Base-by-base conservation (phyloP, 768 basidiomycete species). In the Pleurotus tuoliensis region DNA sequence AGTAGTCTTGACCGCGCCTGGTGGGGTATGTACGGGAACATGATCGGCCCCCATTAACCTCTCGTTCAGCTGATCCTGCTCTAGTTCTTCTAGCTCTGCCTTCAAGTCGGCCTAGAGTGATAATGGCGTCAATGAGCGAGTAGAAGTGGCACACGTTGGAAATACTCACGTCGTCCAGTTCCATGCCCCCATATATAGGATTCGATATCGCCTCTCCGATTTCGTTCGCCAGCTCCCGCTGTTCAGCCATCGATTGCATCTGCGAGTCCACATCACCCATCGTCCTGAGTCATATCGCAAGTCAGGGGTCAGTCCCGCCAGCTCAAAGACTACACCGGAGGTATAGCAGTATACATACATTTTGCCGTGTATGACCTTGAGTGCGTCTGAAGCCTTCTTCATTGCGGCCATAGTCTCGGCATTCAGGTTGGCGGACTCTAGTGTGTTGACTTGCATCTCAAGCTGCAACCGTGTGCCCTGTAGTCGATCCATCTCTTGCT, bases 351-450 rank as follows among this genome's bases (percentile, higher is more conserved):
- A 47, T 24, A 86, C 94, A 68, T 60, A 97, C 95, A 97, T 79
- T 66, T 86, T 85, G 45, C 87, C 86, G 63, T 98, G 96, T 54
- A 98, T 97, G 47, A 83, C 80, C 72, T 88, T 88, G 70, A 98
- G 82, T 24, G 90, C 97, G 59, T 88, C 86, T 0, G 94, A 82
- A 38, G 91, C 96, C 71, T 90, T 90, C 88, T 94, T 97, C 92
- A 99, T 97, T 24, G 91, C 94, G 18, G 83, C 78, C 90, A 99
- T 93, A 12, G 94, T 98, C 80, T 98, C 94, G 66, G 90, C 88
- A 70, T 99, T 98, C 71, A 98, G 81, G 76, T 98, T 98, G 44
- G 97, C 97, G 13, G 91, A 92, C 71, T 98, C 97, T 45, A 98
- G 82, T 16, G 96, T 96, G 73, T 95, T 95, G 58, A 98, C 88